Conservation (phyloP, 1,139 yeast species). For the Kurtzmaniella quercitrusa region DNA sequence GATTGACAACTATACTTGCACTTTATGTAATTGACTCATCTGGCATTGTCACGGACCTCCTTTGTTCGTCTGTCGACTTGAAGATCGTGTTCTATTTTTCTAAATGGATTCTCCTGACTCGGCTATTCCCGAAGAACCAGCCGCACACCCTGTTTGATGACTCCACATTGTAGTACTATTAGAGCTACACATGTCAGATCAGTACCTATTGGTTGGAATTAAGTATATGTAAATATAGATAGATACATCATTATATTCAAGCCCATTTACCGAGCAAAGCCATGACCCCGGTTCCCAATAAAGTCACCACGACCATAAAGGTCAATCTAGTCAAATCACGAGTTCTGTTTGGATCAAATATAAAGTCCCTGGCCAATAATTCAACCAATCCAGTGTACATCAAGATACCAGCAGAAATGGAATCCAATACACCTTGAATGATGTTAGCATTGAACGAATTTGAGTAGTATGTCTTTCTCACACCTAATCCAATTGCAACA, state of each 20-base stretch:
- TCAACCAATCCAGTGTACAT: conserved; percentile 1
- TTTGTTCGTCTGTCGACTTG: too few relatives aligned
- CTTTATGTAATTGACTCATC: too few relatives aligned
- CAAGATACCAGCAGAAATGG: not conserved
- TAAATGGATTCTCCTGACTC: too few relatives aligned
- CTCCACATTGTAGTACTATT: too few relatives aligned
- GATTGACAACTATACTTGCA: too few relatives aligned
- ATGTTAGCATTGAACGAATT: not conserved
- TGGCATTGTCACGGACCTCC: too few relatives aligned
- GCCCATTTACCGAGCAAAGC: conserved; percentile 1
- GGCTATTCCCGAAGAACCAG: too few relatives aligned
- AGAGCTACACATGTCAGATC: too few relatives aligned
- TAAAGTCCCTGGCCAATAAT: not conserved
- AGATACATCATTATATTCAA: not conserved
- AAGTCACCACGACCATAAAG: not conserved
- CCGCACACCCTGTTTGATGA: too few relatives aligned
- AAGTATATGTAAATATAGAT: too few relatives aligned
- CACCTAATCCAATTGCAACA: not conserved
- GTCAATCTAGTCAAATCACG: not conserved
- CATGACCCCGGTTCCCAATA: not conserved
- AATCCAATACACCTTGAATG: not conserved
- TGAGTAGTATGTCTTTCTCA: not conserved
- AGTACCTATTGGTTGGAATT: too few relatives aligned
- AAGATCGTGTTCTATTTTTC: too few relatives aligned
- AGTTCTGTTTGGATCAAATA: not conserved